Percentiles rank a stretch among this genome's conserved stretches.
Evolutionary conservation across 2,329 filamentous ascomycete species (phyloP).

Genomic region (Sporothrix mexicana): DNA sequence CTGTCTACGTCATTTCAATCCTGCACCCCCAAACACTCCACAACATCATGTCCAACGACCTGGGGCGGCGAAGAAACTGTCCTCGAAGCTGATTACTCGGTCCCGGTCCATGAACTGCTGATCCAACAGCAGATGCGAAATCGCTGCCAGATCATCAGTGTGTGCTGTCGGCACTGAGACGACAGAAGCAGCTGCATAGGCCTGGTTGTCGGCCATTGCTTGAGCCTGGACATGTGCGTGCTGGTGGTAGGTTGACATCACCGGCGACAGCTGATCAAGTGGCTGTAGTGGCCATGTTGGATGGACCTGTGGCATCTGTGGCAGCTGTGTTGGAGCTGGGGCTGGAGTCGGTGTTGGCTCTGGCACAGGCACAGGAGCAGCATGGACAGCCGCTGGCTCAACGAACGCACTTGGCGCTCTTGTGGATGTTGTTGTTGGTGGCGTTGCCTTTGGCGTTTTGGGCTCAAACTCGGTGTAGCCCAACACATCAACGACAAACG

Average conservation of each 20-base stretch:
- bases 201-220: conserved; percentile 5
- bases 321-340: background rate
- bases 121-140: conserved; percentile 42
- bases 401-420: background rate
- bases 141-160: conserved; percentile 40
- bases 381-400: background rate
- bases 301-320: background rate
- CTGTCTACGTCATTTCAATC: too few species aligned
- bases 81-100: conserved; percentile 40
- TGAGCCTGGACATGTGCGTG: background rate
- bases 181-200: conserved; percentile 24
- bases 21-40: too few species aligned
- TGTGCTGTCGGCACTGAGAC: conserved; percentile 4
- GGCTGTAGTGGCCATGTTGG: conserved; percentile 28
- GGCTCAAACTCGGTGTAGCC: conserved; percentile 26
- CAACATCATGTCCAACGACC: conserved; percentile 25
- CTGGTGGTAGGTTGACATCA: conserved; percentile 16
- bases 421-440: background rate
- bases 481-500: conserved; percentile 31
- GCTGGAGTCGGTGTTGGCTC: background rate
- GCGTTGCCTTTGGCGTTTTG: background rate
- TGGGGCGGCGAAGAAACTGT: conserved; percentile 31
- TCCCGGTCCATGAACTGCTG: conserved; percentile 40
- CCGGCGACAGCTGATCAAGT: conserved; percentile 8
- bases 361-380: background rate